Evolutionary conservation across 306 rosid genomes (phyloP), one percentile per base, ranked within the genome.

Genomic region (Abrus precatorius): DNA sequence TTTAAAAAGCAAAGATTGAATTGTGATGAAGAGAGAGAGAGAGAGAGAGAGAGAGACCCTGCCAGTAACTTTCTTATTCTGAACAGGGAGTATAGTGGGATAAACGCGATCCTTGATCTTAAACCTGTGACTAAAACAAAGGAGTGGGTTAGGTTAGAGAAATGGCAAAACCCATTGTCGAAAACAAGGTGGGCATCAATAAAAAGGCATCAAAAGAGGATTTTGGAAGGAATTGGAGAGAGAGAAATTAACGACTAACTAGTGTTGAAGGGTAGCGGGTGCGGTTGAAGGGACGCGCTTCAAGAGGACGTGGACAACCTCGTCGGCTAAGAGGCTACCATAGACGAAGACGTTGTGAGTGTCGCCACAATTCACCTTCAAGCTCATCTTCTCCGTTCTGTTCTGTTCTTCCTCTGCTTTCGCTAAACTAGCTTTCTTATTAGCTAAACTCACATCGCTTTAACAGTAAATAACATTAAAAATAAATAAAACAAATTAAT

Each of bases 51-150:
- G 52, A 56, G 3, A 65, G 53, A 87, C 96, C 97, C 82, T 90
- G 74, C 98, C 98, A 13, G 82, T 62, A 45, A 93, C 92, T 76
- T 85, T 83, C 49, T 87, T 62, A 14, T 80, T 69, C 60, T 82
- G 76, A 9, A 93, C 89, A 0, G 99, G 99, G 14, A 91, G 79
- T 81, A 95, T 93, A 74, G 99, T 97, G 2, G 99, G 98, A 87
- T 95, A 95, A 43, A 91, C 93, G 43, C 97, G 97, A 82, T 80
- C 93, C 84, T 87, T 91, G 92, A 93, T 87, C 87, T 92, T 90
- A 52, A 87, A 95, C 77, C 99, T 82, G 28, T 89, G 94, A 80
- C 98, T 95, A 78, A 85, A 73, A 13, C 47, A 4, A 2, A 36
- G 4, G 4, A 36, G 20, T 20, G 20, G 20, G 20, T 20, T 20